These are phyloP conservation scores for Sergeia podlipaevii DNA, from an alignment of 208 protist species.

Conservation along the genomic window DNA sequence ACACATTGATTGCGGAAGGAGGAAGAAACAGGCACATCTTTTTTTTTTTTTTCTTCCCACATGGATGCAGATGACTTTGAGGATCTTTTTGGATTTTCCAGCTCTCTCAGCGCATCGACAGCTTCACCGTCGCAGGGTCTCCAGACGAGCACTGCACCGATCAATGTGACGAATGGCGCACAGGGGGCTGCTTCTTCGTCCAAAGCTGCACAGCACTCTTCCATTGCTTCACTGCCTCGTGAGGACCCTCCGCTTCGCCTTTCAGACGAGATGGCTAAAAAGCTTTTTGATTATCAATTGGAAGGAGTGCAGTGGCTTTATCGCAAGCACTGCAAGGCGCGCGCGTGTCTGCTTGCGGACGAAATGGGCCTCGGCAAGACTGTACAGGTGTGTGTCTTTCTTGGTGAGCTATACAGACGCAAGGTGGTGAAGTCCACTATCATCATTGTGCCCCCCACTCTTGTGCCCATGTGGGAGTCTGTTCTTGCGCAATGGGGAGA, in stretches of 20 bases:
- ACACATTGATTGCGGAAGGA: too few species aligned
- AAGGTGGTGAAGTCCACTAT: slow-evolving; percentile 89
- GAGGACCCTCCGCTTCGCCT: slow-evolving; percentile 14
- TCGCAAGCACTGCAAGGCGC: slow-evolving; percentile 87
- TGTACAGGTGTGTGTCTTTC: slow-evolving; percentile 92
- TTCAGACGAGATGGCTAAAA: slow-evolving; percentile 17
- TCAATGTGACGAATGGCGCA: not conserved
- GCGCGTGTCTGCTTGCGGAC: slow-evolving; percentile 96
- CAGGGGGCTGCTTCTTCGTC: not conserved
- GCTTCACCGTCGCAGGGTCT: too few species aligned
- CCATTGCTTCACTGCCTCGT: slow-evolving; percentile 8
- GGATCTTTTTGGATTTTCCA: too few species aligned
- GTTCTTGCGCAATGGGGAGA: slow-evolving; percentile 81
- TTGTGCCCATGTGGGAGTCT: slow-evolving; percentile 92
- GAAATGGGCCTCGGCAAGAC: slow-evolving; percentile 98
- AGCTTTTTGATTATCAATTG: slow-evolving; percentile 93
- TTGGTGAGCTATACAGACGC: slow-evolving; percentile 76
- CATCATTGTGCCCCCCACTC: slow-evolving; percentile 88
- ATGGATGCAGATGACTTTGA: too few species aligned
- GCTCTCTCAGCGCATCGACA: too few species aligned
- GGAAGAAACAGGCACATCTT: too few species aligned
- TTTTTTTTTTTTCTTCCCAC: too few species aligned
- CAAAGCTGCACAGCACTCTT: too few species aligned
- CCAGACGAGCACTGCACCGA: too few species aligned
- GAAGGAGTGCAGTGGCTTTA: slow-evolving; percentile 96